Percentiles rank a stretch among this genome's conserved stretches.
These are phyloP conservation scores for Elaeis oleifera DNA, from an alignment of 202 grass and related monocot genomes.

Conservation along the genomic window DNA sequence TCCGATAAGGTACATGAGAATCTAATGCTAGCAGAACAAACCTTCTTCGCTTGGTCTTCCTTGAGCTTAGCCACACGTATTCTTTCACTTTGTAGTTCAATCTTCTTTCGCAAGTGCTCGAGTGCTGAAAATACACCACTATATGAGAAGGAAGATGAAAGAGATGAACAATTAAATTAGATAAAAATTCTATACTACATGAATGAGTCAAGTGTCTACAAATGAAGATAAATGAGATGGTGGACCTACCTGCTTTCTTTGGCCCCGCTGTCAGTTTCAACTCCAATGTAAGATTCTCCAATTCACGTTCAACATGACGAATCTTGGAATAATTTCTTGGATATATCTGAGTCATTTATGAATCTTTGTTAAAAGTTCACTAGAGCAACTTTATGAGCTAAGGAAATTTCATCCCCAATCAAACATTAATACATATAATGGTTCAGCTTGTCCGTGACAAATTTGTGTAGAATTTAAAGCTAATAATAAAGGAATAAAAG, in stretches of 20 bases:
- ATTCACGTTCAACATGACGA: constrained; percentile 83
- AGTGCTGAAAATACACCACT: constrained; percentile 40
- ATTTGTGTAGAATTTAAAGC: no score
- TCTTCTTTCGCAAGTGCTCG: constrained; percentile 83
- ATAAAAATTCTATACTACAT: not conserved
- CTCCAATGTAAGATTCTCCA: constrained; percentile 76
- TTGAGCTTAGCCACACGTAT: constrained; percentile 68
- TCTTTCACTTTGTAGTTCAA: constrained; percentile 84
- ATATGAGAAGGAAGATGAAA: constrained; percentile 16
- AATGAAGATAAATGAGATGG: not conserved
- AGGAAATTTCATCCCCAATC: no score
- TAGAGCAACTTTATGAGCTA: no score
- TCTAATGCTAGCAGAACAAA: constrained; percentile 22
- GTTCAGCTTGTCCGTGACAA: no score
- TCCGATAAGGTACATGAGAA: not conserved
- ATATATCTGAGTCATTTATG: constrained; percentile 55
- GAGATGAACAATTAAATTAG: constrained; percentile 14
- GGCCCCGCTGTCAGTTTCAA: constrained; percentile 90
- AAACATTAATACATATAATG: no score
- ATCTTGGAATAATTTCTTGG: constrained; percentile 97
- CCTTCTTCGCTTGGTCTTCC: constrained; percentile 81
- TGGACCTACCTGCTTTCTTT: constrained; percentile 72
- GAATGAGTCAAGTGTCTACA: constrained; percentile 14
- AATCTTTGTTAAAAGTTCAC: no score
- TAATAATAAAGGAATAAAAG: no score